phyloP scores from a whole-genome alignment of 2,329 filamentous ascomycete genomes.

The Aspergillus candidus region DNA sequence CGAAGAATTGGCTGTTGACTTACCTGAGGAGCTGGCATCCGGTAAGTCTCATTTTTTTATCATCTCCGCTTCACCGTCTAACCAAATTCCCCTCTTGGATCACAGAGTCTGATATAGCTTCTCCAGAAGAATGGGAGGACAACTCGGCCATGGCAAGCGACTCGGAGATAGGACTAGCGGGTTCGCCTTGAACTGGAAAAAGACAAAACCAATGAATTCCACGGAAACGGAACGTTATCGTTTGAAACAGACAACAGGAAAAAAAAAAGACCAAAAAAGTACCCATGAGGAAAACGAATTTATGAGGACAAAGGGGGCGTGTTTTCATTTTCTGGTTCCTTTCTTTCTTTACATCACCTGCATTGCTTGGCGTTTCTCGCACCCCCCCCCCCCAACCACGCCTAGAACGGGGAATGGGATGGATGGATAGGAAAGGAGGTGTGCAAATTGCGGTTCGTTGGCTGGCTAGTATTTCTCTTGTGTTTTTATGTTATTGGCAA shows the following conservation, averaged over 20 bases:
- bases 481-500: too few relatives aligned
- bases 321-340: conserved; percentile 2
- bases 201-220: conserved; percentile 14
- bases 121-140: conserved; percentile 39
- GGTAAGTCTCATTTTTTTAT: conserved; percentile 27
- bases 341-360: conserved; percentile 11
- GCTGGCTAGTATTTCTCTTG: too few relatives aligned
- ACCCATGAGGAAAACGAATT: conserved; percentile 22
- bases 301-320: conserved; percentile 11
- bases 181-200: conserved; percentile 26
- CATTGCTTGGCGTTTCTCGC: conserved; percentile 21
- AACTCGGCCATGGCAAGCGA: conserved; percentile 37
- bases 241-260: too few relatives aligned
- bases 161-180: conserved; percentile 35
- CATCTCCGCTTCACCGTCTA: conserved; percentile 17
- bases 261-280: too few relatives aligned
- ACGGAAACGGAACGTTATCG: background rate
- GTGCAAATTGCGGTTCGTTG: too few relatives aligned
- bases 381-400: conserved; percentile 5
- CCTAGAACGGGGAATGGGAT: background rate
- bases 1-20: conserved; percentile 31
- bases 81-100: conserved; percentile 6
- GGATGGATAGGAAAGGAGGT: background rate
- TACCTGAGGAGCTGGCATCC: conserved; percentile 36
- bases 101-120: conserved; percentile 37